Base-by-base conservation (phyloP, 2,329 filamentous ascomycete genomes). In the Dothideomycetes sp. region DNA sequence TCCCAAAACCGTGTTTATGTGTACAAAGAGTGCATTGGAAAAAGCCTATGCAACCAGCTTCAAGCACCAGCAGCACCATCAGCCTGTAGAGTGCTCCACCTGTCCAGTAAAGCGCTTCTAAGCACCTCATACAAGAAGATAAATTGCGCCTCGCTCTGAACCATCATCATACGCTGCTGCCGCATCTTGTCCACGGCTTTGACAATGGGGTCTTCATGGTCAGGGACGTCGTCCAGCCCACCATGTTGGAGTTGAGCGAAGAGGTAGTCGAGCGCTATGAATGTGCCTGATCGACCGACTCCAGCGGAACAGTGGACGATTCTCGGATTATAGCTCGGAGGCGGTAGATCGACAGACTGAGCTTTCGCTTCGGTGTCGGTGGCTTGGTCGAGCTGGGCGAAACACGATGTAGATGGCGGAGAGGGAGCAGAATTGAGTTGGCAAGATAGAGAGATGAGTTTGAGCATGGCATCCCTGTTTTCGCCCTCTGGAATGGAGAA, bases 241-340 rank as follows among this genome's bases (percentile, higher is more conserved):
- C 87, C 89, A 4, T 78, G 73, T 18, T 84, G 78, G 8, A 96
- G 70, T 60, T 95, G 86, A 27, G 79, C 73, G 47, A 94, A 71
- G 18, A 98, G 74, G 59, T 93, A 86, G 61, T 96, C 91, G n/a
- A 98, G 73, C 2, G 86, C 83, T 52, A 98, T 94, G 56, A 96
- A 98, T 0, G 91, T 96, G 24, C 91, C 91, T 5, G 84, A 94
- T 40, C 91, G 78, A 10, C 91, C 91, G 11, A 98, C 89, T 30
- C 91, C 91, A 5, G 91, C 91, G 55, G 85, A 94, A 65, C 69
- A 72, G 43, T 72, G 69, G 2, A 72, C 62, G 44, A 96, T 79
- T 40, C 89, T 79, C 4, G 89, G 84, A 52, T 83, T 87, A 16
- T 19, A 18, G 16, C 33, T 18, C 5, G 36, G 22, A 27, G 22